phyloP scores from a whole-genome alignment of 495 filamentous ascomycete genomes.

The Arthonia radiata region DNA sequence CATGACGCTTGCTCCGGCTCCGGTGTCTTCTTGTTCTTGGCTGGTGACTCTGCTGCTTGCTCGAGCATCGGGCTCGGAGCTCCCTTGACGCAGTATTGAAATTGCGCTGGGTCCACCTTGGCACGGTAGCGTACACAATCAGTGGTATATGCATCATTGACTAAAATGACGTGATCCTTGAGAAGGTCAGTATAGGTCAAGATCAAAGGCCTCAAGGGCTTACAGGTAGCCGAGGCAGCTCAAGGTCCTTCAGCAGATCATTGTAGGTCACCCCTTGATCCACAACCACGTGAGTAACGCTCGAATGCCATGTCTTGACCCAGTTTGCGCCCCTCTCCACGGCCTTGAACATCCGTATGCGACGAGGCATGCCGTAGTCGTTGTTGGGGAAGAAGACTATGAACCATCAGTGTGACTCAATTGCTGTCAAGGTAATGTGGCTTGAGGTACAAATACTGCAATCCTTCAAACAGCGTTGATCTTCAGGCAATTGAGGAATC shows the following conservation, averaged over 20 bases:
- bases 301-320: slow-evolving; percentile 24
- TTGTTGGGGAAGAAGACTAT: slow-evolving; percentile 69
- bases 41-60: neutral
- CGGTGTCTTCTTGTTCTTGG: too few species aligned
- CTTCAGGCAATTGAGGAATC: too few species aligned
- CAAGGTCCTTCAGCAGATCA: slow-evolving; percentile 38
- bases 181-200: slow-evolving; percentile 1
- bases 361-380: slow-evolving; percentile 38
- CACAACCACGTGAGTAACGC: slow-evolving; percentile 47
- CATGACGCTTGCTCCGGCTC: too few species aligned
- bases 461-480: too few species aligned
- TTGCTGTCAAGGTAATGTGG: too few species aligned
- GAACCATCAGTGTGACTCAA: too few species aligned
- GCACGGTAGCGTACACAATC: slow-evolving; percentile 45
- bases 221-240: slow-evolving; percentile 22
- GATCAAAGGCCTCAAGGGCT: slow-evolving; percentile 10
- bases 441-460: too few species aligned
- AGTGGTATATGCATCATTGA: slow-evolving; percentile 55
- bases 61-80: slow-evolving; percentile 1
- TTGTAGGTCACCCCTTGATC: slow-evolving; percentile 41
- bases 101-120: slow-evolving; percentile 31
- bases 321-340: slow-evolving; percentile 52
- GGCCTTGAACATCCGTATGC: slow-evolving; percentile 45
- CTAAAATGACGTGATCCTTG: slow-evolving; percentile 28
- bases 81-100: slow-evolving; percentile 30